Conservation (phyloP, 1,139 yeast species). For the Lodderomyces beijingensis region DNA sequence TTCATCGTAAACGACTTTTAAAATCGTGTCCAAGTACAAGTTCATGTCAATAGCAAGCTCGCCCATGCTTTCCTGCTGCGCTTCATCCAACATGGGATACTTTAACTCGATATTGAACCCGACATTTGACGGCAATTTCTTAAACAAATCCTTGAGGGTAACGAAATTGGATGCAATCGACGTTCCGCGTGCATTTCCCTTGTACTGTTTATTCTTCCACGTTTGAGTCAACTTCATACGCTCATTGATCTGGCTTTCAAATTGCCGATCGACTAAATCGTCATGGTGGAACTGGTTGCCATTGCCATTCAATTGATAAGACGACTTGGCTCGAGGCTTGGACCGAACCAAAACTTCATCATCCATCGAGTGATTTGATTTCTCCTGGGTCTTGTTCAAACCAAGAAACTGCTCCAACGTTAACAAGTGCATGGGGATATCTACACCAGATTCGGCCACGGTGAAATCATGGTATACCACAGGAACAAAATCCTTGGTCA, state of each 20-base stretch:
- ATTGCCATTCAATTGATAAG: slow-evolving; percentile 27
- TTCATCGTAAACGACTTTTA: slow-evolving; percentile 72
- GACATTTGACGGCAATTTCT: slow-evolving; percentile 72
- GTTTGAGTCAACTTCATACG: slow-evolving; percentile 86
- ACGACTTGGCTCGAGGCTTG: slow-evolving; percentile 40
- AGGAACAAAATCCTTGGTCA: slow-evolving; percentile 90
- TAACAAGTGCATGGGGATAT: slow-evolving; percentile 91
- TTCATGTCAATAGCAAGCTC: slow-evolving; percentile 81
- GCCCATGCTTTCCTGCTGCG: slow-evolving; percentile 84
- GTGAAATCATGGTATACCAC: slow-evolving; percentile 93
- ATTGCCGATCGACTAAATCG: slow-evolving; percentile 36
- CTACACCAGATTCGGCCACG: slow-evolving; percentile 95
- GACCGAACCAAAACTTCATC: slow-evolving; percentile 35
- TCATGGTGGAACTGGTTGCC: slow-evolving; percentile 18
- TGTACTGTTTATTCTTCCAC: slow-evolving; percentile 80
- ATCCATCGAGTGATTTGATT: slow-evolving; percentile 27
- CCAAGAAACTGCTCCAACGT: slow-evolving; percentile 87
- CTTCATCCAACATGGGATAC: slow-evolving; percentile 94
- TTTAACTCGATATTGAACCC: slow-evolving; percentile 95
- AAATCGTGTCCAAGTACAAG: slow-evolving; percentile 80
- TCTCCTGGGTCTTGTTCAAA: slow-evolving; percentile 33
- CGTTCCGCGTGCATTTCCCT: slow-evolving; percentile 86
- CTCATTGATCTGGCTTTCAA: slow-evolving; percentile 42
- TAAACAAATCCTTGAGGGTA: slow-evolving; percentile 79
- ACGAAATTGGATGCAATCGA: slow-evolving; percentile 91